Base-by-base conservation (phyloP, 2,329 filamentous ascomycete genomes). In the Simplicillium sp. region DNA sequence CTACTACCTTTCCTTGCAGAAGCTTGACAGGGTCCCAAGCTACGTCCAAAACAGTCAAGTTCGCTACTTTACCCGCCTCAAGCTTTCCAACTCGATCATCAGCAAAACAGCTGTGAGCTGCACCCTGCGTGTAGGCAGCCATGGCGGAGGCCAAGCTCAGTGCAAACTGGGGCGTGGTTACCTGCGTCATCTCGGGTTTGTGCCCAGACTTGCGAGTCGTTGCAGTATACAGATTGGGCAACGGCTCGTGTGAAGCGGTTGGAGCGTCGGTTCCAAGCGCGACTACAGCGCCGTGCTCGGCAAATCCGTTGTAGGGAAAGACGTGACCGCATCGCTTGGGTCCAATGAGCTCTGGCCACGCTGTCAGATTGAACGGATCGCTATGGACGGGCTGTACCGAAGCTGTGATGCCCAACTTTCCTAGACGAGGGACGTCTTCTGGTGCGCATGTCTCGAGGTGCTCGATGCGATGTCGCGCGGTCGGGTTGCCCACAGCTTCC, bases 241-340 rank as follows among this genome's bases (percentile, higher is more conserved):
- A 54, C 16, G 71, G 64, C 11, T 59, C 54, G 50, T 71, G 66
- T 2, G 73, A 72, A 3, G 74, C 73, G 1, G 73, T 77, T 0
- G 74, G 74, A 1, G 69, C 64, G 48, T 78, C 74, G 12, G 66
- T 69, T 0, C 74, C 74, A 13, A 78, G 60, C 0, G 74, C 71
- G 1, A 78, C 55, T 4, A 58, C 51, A 0, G 73, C 70, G 4
- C 72, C 73, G 11, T 60, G 57, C 40, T 71, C 67, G 11, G 64
- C 62, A 12, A 80, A 77, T 39, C 79, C 75, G 29, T 65, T 65
- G 57, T 80, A 79, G 1, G 76, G 73, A 50, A 80, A 80, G 0
- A 75, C 75, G 17, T 75, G 64, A 39, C 59, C 62, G 52, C 73
- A 70, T 4, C 75, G 64, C 31, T 71, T 58, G 17, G 51, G 47